Base-by-base conservation (phyloP, 129 eudicot species). In the Chrysanthemum lavandulifolium region DNA sequence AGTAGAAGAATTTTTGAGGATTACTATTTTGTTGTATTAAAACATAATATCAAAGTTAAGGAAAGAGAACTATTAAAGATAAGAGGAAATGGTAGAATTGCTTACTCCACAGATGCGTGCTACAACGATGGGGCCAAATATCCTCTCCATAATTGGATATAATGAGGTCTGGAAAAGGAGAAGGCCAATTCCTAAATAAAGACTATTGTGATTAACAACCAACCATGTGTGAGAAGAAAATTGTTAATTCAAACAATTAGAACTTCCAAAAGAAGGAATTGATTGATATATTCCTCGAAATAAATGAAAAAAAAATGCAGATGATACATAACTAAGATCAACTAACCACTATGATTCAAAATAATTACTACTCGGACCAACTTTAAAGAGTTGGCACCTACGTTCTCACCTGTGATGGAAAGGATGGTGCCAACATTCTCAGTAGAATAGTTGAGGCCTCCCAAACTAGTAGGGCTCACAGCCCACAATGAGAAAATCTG, bases 401-500 rank as follows among this genome's bases (percentile, higher is more conserved):
- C 8, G n/a, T 31, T 33, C 61, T 47, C 74, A 90, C 98, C 98
- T 76, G 99, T 61, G 63, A 84, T 23, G 25, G 91, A 75, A 66
- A 94, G 91, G 76, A 90, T 77, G 27, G 67, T 74, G 51, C 99
- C 99, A 77, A 94, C 97, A 72, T 77, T 80, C 13, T 80, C 84
- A 33, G 96, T 86, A 57, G 97, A 57, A 79, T 76, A 90, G 61
- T 76, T 75, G 50, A 94, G 78, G 65, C 99, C 99, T 13, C 99
- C 96, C 69, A 85, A 72, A 29, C 68, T 90, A 71, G 69, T 81
- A 29, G 99, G 97, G 80, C 94, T 94, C 73, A 74, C 99, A 3
- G 97, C 96, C 99, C 99, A 94, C 36, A 94, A 79, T 58, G 99
- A 88, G 83, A 94, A 94, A 70, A 94, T 91, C 99, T 94, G 70